Percentiles rank a stretch among this genome's conserved stretches.
phyloP scores from a whole-genome alignment of 208 protist genomes.

The Trypanosoma rangeli region DNA sequence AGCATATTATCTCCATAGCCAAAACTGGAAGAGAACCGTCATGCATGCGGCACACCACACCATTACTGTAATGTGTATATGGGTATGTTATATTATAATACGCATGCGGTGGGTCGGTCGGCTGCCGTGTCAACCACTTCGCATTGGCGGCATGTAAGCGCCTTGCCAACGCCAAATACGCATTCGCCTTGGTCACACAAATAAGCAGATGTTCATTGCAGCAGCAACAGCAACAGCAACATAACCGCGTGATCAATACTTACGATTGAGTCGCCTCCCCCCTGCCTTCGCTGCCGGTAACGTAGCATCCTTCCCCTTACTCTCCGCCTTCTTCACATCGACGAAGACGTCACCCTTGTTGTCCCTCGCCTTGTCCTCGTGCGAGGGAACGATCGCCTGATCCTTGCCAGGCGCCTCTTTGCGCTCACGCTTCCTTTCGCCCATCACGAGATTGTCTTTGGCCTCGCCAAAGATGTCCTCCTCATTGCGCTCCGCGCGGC shows the following conservation, averaged over 20 bases:
- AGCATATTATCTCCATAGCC: not conserved
- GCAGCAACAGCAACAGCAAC: not conserved
- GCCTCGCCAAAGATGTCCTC: conserved; percentile 36
- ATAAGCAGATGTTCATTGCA: not conserved
- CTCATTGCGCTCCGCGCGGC: conserved; percentile 45
- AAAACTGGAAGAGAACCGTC: not conserved
- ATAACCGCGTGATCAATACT: conserved; percentile 16
- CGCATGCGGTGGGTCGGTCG: not conserved
- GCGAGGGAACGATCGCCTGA: not conserved
- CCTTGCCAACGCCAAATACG: not conserved
- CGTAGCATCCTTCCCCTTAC: not conserved
- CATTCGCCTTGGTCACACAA: not conserved
- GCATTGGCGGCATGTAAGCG: not conserved
- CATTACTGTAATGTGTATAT: not conserved
- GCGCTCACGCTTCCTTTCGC: conserved; percentile 25
- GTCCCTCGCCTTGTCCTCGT: not conserved
- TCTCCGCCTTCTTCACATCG: not conserved
- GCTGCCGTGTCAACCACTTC: not conserved
- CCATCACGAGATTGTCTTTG: conserved; percentile 16
- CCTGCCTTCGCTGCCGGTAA: not conserved
- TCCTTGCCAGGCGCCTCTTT: conserved; percentile 24
- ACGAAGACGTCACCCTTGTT: not conserved
- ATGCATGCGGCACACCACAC: not conserved
- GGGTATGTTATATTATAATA: not conserved
- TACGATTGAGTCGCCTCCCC: conserved; percentile 4